Evolutionary conservation across 2,329 filamentous ascomycete genomes (phyloP).

Genomic region (Penicillium olsonii): DNA sequence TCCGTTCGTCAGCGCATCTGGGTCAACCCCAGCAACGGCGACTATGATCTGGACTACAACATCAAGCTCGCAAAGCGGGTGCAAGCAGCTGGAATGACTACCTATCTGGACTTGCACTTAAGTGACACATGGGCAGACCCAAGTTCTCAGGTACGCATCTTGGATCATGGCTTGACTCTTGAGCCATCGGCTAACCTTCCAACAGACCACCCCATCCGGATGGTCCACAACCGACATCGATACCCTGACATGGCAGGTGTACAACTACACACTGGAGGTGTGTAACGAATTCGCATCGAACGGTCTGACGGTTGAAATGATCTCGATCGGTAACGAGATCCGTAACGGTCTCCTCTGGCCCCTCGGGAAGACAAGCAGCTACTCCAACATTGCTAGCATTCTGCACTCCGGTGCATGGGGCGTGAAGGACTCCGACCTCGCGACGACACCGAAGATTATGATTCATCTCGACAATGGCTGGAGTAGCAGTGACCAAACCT

Average conservation of each 20-base stretch:
- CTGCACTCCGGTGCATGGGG: slow-evolving; percentile 65
- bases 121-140: slow-evolving; percentile 74
- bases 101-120: slow-evolving; percentile 67
- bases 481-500: slow-evolving; percentile 66
- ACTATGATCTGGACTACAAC: slow-evolving; percentile 71
- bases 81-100: slow-evolving; percentile 60
- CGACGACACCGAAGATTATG: slow-evolving; percentile 66
- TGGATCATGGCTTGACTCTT: neutral
- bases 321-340: slow-evolving; percentile 76
- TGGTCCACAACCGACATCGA: slow-evolving; percentile 63
- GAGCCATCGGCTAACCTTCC: neutral
- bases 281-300: slow-evolving; percentile 61
- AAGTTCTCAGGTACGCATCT: slow-evolving; percentile 59
- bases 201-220: slow-evolving; percentile 57
- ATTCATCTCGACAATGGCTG: slow-evolving; percentile 76
- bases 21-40: slow-evolving; percentile 66
- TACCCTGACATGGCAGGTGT: slow-evolving; percentile 61
- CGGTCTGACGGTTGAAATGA: slow-evolving; percentile 59
- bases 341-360: slow-evolving; percentile 67
- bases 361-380: slow-evolving; percentile 57
- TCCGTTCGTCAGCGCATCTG: slow-evolving; percentile 70
- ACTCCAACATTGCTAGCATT: slow-evolving; percentile 63
- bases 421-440: slow-evolving; percentile 63
- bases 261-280: slow-evolving; percentile 68
- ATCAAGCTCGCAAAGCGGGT: slow-evolving; percentile 66